These are phyloP conservation scores for Phytophthora chlamydospora DNA, from an alignment of 352 stramenopile genomes.

Conservation along the genomic window DNA sequence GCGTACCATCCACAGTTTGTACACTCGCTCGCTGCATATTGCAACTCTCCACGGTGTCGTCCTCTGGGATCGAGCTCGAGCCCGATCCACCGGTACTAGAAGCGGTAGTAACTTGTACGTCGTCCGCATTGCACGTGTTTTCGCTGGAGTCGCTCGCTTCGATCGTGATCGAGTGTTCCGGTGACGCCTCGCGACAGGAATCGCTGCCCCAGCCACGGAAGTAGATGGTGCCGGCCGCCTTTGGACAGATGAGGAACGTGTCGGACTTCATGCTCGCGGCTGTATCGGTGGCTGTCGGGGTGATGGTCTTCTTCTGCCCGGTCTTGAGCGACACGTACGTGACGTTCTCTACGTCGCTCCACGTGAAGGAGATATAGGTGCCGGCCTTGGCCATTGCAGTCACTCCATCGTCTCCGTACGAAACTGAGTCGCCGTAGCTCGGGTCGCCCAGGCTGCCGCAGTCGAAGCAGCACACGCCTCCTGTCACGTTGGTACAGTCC, in stretches of 20 bases:
- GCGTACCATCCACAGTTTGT: slow-evolving; percentile 40
- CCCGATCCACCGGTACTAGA: slow-evolving; percentile 13
- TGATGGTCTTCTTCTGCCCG: slow-evolving; percentile 75
- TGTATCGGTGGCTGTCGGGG: slow-evolving; percentile 43
- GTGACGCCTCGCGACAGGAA: slow-evolving; percentile 54
- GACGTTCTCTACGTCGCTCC: slow-evolving; percentile 54
- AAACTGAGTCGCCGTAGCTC: slow-evolving; percentile 36
- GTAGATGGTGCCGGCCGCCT: slow-evolving; percentile 53
- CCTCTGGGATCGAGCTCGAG: slow-evolving; percentile 20
- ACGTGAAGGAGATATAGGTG: slow-evolving; percentile 61
- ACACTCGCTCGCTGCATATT: slow-evolving; percentile 60
- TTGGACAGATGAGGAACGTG: slow-evolving; percentile 69
- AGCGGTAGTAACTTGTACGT: slow-evolving; percentile 16
- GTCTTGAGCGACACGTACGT: slow-evolving; percentile 66
- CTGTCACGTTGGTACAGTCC: slow-evolving; percentile 50
- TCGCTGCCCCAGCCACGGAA: slow-evolving; percentile 67
- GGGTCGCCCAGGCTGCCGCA: slow-evolving; percentile 52
- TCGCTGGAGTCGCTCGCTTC: slow-evolving; percentile 35
- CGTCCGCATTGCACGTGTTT: slow-evolving; percentile 27
- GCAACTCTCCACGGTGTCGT: slow-evolving; percentile 46
- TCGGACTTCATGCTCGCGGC: slow-evolving; percentile 39
- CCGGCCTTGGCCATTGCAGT: slow-evolving; percentile 58
- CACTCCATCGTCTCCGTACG: slow-evolving; percentile 47
- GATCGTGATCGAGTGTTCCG: slow-evolving; percentile 53
- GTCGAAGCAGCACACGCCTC: slow-evolving; percentile 75